phyloP scores from a whole-genome alignment of 805 yeast genomes.

The Diddensiella transvaalensis region DNA sequence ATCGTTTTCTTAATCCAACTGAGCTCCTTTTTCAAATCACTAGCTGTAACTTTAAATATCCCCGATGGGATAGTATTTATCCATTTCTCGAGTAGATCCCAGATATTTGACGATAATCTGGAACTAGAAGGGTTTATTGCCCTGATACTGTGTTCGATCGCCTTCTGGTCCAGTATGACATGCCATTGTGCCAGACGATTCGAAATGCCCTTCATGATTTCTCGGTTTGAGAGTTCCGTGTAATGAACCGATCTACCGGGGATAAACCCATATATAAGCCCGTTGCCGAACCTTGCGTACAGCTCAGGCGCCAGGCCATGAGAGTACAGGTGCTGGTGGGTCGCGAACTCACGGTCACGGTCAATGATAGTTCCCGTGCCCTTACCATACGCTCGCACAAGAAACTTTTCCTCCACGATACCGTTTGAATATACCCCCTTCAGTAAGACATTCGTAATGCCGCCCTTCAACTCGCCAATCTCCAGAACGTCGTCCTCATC shows the following conservation, averaged over 20 bases:
- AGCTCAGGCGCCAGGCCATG: conserved; percentile 64
- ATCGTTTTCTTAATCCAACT: conserved; percentile 49
- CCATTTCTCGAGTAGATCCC: conserved; percentile 64
- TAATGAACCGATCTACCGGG: conserved; percentile 60
- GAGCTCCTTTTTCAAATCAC: conserved; percentile 48
- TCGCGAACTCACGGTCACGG: conserved; percentile 68
- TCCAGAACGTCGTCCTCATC: conserved; percentile 12
- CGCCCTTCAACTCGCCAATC: conserved; percentile 34
- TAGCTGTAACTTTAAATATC: conserved; percentile 36
- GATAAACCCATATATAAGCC: conserved; percentile 65
- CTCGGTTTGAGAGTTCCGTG: conserved; percentile 47
- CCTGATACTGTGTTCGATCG: conserved; percentile 38
- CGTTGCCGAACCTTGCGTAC: conserved; percentile 66
- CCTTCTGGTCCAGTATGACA: conserved; percentile 41
- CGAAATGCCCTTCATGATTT: conserved; percentile 56
- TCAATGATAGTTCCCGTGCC: conserved; percentile 72
- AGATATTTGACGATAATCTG: conserved; percentile 40
- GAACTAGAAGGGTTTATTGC: conserved; percentile 21
- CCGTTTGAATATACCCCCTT: conserved; percentile 22
- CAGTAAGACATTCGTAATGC: conserved; percentile 37
- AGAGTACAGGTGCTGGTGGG: conserved; percentile 59
- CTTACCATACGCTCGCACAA: conserved; percentile 69
- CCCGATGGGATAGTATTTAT: conserved; percentile 54
- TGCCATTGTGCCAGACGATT: conserved; percentile 73
- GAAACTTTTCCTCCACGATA: conserved; percentile 21